Base-by-base conservation (phyloP, 306 rosid species). In the Prunus kanzakura region DNA sequence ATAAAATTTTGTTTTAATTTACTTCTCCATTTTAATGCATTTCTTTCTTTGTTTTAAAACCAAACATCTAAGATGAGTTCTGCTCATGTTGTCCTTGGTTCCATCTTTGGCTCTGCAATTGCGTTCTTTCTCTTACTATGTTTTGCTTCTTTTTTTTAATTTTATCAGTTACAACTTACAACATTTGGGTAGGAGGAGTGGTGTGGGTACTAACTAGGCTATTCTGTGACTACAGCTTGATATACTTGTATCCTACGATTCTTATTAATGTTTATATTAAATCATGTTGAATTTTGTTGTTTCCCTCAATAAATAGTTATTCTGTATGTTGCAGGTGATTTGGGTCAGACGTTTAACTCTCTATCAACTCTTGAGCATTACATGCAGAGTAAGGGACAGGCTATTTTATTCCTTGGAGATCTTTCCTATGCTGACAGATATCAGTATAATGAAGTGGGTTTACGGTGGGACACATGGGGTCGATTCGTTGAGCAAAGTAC, bases 281-380 rank as follows among this genome's bases (percentile, higher is more conserved):
- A 20, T 60, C 25, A 13, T 50, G 79, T 62, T 50, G 20, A 72
- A 51, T 22, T 32, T 41, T 55, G 13, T 73, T 25, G 66, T 75
- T 64, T 64, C 78, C 76, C 57, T 19, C 65, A 47, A 74, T 71
- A 74, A 80, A 73, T 77, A 30, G n/a, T 62, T 52, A 62, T 71
- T 29, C 41, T 75, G 35, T 35, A 64, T 77, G 68, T 81, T 83
- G 79, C 80, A 95, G 98, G 99, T 79, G 99, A 96, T 88, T 67
- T 96, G 96, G 99, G 99, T 56, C 99, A 92, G 86, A 96, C 99
- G 13, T 91, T 82, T 76, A 96, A 96, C 85, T 96, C 99, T 67
- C 90, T 91, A 69, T 91, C 98, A 65, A 96, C 99, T 68, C 93
- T 96, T 78, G 85, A 96, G 65, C 99, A 92, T 80, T 92, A 89